Conservation (phyloP, 2,329 filamentous ascomycete genomes). For the Colletotrichum tanaceti region DNA sequence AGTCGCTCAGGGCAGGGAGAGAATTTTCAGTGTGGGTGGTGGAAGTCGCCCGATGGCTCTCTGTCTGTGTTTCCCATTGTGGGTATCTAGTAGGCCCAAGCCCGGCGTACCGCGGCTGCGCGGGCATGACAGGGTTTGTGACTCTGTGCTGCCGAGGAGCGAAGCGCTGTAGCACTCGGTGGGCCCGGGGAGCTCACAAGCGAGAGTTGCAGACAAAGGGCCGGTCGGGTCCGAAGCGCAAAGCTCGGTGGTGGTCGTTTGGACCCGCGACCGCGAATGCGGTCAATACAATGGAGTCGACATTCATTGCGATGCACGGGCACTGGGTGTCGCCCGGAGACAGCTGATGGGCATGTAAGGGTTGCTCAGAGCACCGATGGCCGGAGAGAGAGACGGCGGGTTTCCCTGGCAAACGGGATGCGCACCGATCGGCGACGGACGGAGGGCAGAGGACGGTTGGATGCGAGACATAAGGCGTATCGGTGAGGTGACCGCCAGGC, state of each 20-base stretch:
- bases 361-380: neutral
- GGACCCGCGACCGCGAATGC: neutral
- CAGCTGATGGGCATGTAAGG: neutral
- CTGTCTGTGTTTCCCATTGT: conserved; percentile 22
- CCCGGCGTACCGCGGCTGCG: conserved; percentile 34
- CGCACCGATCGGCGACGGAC: conserved; percentile 27
- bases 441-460: conserved; percentile 35
- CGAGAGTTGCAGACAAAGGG: conserved; percentile 16
- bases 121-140: conserved; percentile 35
- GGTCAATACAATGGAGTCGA: neutral
- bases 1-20: conserved; percentile 16
- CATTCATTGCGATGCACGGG: neutral
- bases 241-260: neutral
- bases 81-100: conserved; percentile 32
- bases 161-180: conserved; percentile 35
- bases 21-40: neutral
- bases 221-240: conserved; percentile 32
- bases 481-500: conserved; percentile 19
- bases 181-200: conserved; percentile 32
- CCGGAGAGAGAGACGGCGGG: conserved; percentile 6
- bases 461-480: conserved; percentile 38
- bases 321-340: no score
- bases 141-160: conserved; percentile 36
- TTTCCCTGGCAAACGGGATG: conserved; percentile 24
- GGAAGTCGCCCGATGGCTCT: conserved; percentile 29